phyloP scores from a whole-genome alignment of 257 asterid genomes.

The Henckelia pumila region DNA sequence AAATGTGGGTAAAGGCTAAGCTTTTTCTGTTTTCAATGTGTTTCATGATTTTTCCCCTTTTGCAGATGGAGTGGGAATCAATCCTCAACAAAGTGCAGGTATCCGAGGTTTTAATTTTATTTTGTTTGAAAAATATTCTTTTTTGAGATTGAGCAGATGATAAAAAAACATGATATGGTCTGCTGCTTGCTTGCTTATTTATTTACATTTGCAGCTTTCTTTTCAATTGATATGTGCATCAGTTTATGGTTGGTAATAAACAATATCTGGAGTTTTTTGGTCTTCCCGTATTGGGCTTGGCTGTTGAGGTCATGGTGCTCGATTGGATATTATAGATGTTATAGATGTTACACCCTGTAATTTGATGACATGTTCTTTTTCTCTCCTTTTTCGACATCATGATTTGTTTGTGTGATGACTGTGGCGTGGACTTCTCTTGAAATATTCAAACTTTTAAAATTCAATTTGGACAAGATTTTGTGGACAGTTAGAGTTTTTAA shows the following conservation, averaged over 20 bases:
- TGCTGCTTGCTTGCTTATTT: constrained; percentile 3
- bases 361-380: not conserved
- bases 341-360: not conserved
- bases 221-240: constrained; percentile 2
- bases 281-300: not conserved
- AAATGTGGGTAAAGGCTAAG: constrained; percentile 7
- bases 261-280: not conserved
- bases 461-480: not conserved
- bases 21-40: constrained; percentile 9
- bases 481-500: not conserved
- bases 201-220: not conserved
- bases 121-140: constrained; percentile 1
- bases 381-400: not conserved
- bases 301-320: not conserved
- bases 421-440: not conserved
- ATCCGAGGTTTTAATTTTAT: constrained; percentile 9
- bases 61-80: constrained; percentile 97
- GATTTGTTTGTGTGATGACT: not conserved
- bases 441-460: not conserved
- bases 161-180: not conserved
- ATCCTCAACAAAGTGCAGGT: constrained; percentile 99
- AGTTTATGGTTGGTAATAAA: not conserved
- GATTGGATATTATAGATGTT: too few species aligned
- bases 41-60: not conserved
- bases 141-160: constrained; percentile 17